These are phyloP conservation scores for Achaetomium macrosporum DNA, from an alignment of 2,329 filamentous ascomycete genomes.

Conservation along the genomic window DNA sequence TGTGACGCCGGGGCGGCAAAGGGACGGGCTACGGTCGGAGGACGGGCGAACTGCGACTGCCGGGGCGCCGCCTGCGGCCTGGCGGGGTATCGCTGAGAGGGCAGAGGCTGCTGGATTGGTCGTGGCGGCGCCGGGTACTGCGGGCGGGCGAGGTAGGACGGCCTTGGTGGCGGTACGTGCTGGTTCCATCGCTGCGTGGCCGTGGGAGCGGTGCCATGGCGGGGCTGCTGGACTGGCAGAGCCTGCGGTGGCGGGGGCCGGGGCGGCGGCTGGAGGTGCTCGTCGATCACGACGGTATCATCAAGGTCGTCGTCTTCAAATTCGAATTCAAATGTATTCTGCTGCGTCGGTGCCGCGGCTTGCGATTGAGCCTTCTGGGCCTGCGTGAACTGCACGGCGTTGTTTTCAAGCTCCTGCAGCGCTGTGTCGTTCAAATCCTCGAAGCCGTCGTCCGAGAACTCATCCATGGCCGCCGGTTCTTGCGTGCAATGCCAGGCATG, in stretches of 20 bases:
- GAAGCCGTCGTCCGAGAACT: slow-evolving; percentile 59
- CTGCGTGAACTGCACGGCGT: slow-evolving; percentile 57
- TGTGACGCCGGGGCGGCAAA: slow-evolving; percentile 31
- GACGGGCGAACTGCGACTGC: slow-evolving; percentile 39
- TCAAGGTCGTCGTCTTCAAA: slow-evolving; percentile 54
- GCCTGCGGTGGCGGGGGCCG: slow-evolving; percentile 32
- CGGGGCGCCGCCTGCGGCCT: slow-evolving; percentile 25
- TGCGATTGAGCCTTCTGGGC: slow-evolving; percentile 33
- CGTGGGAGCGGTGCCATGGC: slow-evolving; percentile 16
- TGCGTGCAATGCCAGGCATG: slow-evolving; percentile 4
- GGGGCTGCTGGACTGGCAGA: slow-evolving; percentile 30
- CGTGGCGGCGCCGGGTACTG: slow-evolving; percentile 13
- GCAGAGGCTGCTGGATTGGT: neutral
- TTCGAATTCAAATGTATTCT: slow-evolving; percentile 32
- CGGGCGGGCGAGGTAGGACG: slow-evolving; percentile 11
- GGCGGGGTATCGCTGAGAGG: slow-evolving; percentile 7
- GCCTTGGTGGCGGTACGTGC: slow-evolving; percentile 14
- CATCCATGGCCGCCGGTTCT: slow-evolving; percentile 39
- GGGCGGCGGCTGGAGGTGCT: slow-evolving; percentile 36
- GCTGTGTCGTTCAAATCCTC: slow-evolving; percentile 53
- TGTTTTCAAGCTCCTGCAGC: slow-evolving; percentile 57
- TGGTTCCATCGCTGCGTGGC: slow-evolving; percentile 23
- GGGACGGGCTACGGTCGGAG: slow-evolving; percentile 26
- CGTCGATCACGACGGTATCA: slow-evolving; percentile 50
- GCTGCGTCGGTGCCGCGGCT: slow-evolving; percentile 15